Percentiles rank a stretch among this genome's conserved stretches.
Evolutionary conservation across 805 yeast species (phyloP).

Genomic region (Hanseniaspora occidentalis): DNA sequence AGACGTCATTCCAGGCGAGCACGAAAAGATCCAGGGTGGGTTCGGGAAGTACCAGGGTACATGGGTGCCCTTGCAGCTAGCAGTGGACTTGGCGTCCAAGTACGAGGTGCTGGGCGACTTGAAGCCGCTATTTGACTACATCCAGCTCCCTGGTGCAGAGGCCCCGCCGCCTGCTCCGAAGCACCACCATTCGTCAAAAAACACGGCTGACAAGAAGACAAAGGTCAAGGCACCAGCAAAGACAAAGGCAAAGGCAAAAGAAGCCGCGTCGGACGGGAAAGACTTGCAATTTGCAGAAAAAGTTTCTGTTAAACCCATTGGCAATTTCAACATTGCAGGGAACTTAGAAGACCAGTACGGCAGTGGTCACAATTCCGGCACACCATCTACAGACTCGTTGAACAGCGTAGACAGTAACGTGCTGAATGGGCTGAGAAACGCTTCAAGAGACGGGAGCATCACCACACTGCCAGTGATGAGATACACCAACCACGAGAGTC

Average conservation of each 20-base stretch:
- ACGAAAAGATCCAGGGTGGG: slow-evolving; percentile 94
- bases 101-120: slow-evolving; percentile 52
- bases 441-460: neutral
- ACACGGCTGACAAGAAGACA: slow-evolving; percentile 22
- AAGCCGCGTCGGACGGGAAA: neutral
- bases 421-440: neutral
- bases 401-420: neutral
- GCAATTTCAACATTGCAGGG: neutral
- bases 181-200: slow-evolving; percentile 51
- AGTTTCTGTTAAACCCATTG: neutral
- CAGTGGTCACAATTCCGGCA: neutral
- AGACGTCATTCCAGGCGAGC: slow-evolving; percentile 82
- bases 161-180: slow-evolving; percentile 53
- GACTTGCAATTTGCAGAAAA: too few species aligned
- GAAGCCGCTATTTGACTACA: slow-evolving; percentile 53
- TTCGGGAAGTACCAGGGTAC: slow-evolving; percentile 96
- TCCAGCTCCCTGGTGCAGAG: slow-evolving; percentile 34
- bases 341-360: neutral
- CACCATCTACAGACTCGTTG: neutral
- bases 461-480: neutral
- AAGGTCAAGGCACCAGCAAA: neutral
- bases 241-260: neutral
- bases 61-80: slow-evolving; percentile 82
- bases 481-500: neutral
- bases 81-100: slow-evolving; percentile 51